Conservation (phyloP, 768 basidiomycete genomes). For the Glaciozyma martinii region DNA sequence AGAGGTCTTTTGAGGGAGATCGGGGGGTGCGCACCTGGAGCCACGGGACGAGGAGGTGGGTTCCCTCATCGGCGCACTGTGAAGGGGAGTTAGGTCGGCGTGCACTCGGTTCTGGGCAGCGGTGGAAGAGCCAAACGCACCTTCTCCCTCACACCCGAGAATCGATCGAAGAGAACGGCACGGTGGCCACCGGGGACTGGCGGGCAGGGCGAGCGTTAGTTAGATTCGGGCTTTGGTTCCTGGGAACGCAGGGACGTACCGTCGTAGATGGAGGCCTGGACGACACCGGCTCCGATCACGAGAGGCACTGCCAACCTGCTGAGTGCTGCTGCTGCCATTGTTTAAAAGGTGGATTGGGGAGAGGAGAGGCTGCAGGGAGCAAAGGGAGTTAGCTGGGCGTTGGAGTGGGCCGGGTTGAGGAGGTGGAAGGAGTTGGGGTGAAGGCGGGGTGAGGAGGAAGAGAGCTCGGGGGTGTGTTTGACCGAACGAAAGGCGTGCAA, state of each 20-base stretch:
- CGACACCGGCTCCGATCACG: constrained; percentile 44
- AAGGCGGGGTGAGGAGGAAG: too few relatives aligned
- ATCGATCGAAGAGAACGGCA: constrained; percentile 90
- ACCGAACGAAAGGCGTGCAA: too few relatives aligned
- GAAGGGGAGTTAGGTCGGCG: constrained; percentile 43
- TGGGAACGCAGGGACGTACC: constrained; percentile 6
- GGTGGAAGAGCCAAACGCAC: constrained; percentile 1
- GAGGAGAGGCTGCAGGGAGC: not conserved
- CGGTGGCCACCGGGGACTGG: constrained; percentile 33
- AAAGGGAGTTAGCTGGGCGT: not conserved
- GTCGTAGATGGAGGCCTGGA: constrained; percentile 53
- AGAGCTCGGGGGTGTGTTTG: too few relatives aligned
- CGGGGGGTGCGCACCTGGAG: constrained; percentile 39
- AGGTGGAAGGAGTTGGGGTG: not conserved
- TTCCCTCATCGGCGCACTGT: constrained; percentile 72
- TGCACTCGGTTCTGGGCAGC: not conserved
- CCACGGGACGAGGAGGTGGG: constrained; percentile 93
- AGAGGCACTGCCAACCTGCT: constrained; percentile 53
- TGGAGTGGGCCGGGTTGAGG: not conserved
- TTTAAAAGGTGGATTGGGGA: not conserved
- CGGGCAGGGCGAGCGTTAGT: not conserved
- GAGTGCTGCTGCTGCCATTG: constrained; percentile 22
- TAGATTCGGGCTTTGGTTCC: too few relatives aligned
- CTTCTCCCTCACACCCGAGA: constrained; percentile 42
- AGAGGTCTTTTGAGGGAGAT: too few relatives aligned